A percentile compares a stretch with the other conserved stretches of the same genome.
Conservation (phyloP, 2,329 filamentous ascomycete genomes). For the Amesomyces nigricolor region DNA sequence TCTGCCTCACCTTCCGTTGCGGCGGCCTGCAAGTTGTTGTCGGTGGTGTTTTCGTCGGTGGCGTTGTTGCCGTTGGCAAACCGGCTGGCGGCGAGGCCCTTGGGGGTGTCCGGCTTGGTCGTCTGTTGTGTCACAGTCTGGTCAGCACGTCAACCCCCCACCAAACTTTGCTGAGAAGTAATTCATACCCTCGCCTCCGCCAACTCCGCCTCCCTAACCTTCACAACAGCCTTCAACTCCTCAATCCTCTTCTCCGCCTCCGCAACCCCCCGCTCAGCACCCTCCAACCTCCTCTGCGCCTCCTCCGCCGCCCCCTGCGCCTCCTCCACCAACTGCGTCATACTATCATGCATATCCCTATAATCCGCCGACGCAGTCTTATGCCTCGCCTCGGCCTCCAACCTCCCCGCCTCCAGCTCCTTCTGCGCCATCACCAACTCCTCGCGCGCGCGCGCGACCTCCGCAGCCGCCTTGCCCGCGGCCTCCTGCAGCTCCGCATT, state of each 20-base stretch:
- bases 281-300: slow-evolving; percentile 30
- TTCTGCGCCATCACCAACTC: slow-evolving; percentile 46
- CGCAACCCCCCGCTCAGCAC: slow-evolving; percentile 42
- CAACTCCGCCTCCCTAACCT: slow-evolving; percentile 59
- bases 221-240: slow-evolving; percentile 50
- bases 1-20: slow-evolving; percentile 55
- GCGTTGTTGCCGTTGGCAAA: slow-evolving; percentile 38
- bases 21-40: slow-evolving; percentile 24
- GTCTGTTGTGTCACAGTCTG: slow-evolving; percentile 35
- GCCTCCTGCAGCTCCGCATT: slow-evolving; percentile 37
- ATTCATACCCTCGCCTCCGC: slow-evolving; percentile 52
- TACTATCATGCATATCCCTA: slow-evolving; percentile 57
- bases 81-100: slow-evolving; percentile 50
- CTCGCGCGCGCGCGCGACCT: slow-evolving; percentile 35
- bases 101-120: slow-evolving; percentile 37
- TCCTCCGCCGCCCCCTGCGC: slow-evolving; percentile 44
- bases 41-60: slow-evolving; percentile 32
- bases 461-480: slow-evolving; percentile 34
- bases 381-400: slow-evolving; percentile 45
- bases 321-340: slow-evolving; percentile 56
- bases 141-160: background rate
- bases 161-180: slow-evolving; percentile 14
- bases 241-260: slow-evolving; percentile 45
- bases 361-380: slow-evolving; percentile 57
- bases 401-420: slow-evolving; percentile 48